phyloP scores from a whole-genome alignment of 2,329 filamentous ascomycete species.

The Paecilomyces dactylethromorphus region DNA sequence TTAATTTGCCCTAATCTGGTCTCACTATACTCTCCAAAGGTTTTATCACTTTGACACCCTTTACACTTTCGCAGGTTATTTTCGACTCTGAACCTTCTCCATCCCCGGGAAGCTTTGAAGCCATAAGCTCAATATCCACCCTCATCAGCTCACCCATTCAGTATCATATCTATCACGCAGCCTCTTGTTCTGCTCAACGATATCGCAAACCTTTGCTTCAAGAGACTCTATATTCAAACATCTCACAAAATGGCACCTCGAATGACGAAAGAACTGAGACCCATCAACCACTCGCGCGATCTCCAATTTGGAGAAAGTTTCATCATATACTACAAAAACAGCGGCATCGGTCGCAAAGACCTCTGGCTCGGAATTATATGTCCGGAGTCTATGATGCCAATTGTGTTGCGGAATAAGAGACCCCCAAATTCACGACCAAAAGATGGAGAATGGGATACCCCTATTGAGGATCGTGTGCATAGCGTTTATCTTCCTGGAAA shows the following conservation, averaged over 20 bases:
- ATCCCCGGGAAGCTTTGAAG: too few relatives aligned
- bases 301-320: conserved; percentile 1
- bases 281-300: background rate
- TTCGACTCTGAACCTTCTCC: too few relatives aligned
- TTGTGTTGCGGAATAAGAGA: background rate
- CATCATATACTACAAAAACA: conserved; percentile 1
- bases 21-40: too few relatives aligned
- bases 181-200: too few relatives aligned
- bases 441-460: background rate
- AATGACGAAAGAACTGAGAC: background rate
- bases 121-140: too few relatives aligned
- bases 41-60: too few relatives aligned
- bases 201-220: too few relatives aligned
- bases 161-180: too few relatives aligned
- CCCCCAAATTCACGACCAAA: background rate
- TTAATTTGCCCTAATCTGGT: too few relatives aligned
- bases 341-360: background rate
- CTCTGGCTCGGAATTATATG: conserved; percentile 2
- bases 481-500: conserved; percentile 5
- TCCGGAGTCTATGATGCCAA: background rate
- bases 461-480: background rate
- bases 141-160: too few relatives aligned
- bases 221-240: background rate
- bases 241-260: background rate
- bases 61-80: too few relatives aligned